Percentiles rank a stretch among this genome's conserved stretches.
These are phyloP conservation scores for Fusarium lyarnte DNA, from an alignment of 2,329 filamentous ascomycete species.

Conservation along the genomic window DNA sequence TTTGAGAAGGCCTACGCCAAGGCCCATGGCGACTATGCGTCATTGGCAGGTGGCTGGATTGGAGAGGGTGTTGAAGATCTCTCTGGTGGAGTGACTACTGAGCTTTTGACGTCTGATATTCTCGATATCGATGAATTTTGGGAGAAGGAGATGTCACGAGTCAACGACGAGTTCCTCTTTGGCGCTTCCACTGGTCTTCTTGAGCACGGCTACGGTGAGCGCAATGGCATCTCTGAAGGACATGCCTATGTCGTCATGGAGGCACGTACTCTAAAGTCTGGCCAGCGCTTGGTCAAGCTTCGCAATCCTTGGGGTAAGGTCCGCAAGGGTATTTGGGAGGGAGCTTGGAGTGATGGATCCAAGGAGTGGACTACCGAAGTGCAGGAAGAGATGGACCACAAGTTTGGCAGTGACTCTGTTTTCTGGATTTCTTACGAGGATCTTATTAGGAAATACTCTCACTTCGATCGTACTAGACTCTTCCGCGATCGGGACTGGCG, in stretches of 20 bases:
- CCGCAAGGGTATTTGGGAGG: constrained; percentile 68
- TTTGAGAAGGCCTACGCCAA: constrained; percentile 88
- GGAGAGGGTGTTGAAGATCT: constrained; percentile 69
- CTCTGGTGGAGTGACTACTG: constrained; percentile 75
- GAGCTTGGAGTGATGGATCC: constrained; percentile 67
- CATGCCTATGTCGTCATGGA: constrained; percentile 71
- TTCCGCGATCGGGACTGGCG: constrained; percentile 68
- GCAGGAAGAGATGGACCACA: constrained; percentile 66
- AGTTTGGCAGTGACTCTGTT: constrained; percentile 69
- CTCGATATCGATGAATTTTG: constrained; percentile 85
- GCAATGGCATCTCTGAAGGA: constrained; percentile 66
- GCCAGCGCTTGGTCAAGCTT: constrained; percentile 66
- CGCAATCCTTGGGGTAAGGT: constrained; percentile 69
- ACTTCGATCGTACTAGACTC: constrained; percentile 69
- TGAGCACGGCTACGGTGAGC: constrained; percentile 68
- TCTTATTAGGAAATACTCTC: constrained; percentile 68
- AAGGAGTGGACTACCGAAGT: constrained; percentile 70
- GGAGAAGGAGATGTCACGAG: constrained; percentile 80
- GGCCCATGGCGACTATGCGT: constrained; percentile 79
- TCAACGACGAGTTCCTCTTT: constrained; percentile 83
- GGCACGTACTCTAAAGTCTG: constrained; percentile 61
- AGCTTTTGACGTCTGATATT: constrained; percentile 75
- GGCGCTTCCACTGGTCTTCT: constrained; percentile 74
- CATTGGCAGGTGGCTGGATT: constrained; percentile 76
- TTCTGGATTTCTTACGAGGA: constrained; percentile 73